Percentiles rank a stretch among this genome's conserved stretches.
Conservation (phyloP, 257 asterid genomes). For the Dorcoceras hygrometricum region DNA sequence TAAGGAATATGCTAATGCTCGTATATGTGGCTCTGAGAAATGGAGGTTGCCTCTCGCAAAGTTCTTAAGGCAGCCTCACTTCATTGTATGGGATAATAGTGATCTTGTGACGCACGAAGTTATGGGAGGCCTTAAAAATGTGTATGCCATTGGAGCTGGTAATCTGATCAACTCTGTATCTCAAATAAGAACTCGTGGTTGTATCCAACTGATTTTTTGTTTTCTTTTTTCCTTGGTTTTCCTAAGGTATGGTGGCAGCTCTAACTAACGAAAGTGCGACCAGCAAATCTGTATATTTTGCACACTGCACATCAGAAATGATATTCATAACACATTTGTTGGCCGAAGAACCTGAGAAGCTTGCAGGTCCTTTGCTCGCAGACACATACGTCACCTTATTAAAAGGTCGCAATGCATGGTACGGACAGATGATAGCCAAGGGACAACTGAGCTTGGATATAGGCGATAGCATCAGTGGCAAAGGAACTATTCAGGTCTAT, state of each 20-base stretch:
- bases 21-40: conserved; percentile 79
- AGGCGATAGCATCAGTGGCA: conserved; percentile 92
- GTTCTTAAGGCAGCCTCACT: conserved; percentile 80
- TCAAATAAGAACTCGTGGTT: neutral
- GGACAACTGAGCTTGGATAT: conserved; percentile 73
- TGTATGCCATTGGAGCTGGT: conserved; percentile 95
- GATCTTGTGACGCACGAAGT: conserved; percentile 90
- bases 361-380: conserved; percentile 90
- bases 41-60: conserved; percentile 76
- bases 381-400: conserved; percentile 81
- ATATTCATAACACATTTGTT: conserved; percentile 80
- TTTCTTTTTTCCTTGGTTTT: neutral
- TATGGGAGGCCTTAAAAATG: conserved; percentile 93
- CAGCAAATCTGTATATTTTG: conserved; percentile 87
- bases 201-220: too few relatives aligned
- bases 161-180: conserved; percentile 12
- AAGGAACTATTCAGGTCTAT: conserved; percentile 88
- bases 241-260: conserved; percentile 85
- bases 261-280: conserved; percentile 91
- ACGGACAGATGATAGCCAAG: conserved; percentile 87
- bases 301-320: conserved; percentile 92
- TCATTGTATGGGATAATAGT: conserved; percentile 86
- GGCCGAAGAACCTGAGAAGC: conserved; percentile 86
- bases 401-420: conserved; percentile 93
- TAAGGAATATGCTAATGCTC: conserved; percentile 88